Percentiles rank a stretch among this genome's conserved stretches.
Conservation (phyloP, 352 stramenopile genomes). For the Globisporangium rhizosaccharum region DNA sequence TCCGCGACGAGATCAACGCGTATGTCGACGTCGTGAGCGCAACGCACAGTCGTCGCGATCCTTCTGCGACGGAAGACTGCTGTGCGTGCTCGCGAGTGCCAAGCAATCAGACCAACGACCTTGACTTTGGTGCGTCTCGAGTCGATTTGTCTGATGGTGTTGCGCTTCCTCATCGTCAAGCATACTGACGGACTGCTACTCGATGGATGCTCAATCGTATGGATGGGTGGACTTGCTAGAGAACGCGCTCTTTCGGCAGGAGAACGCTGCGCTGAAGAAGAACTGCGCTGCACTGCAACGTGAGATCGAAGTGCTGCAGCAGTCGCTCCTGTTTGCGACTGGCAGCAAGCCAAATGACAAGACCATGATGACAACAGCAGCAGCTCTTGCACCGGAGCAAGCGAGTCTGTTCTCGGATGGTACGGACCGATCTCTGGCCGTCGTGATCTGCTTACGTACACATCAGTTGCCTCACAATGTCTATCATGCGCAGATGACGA, state of each 20-base stretch:
- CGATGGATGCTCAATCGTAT: neutral
- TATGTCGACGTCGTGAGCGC: constrained; percentile 31
- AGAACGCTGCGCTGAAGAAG: constrained; percentile 52
- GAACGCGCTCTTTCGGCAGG: constrained; percentile 37
- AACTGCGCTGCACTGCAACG: constrained; percentile 37
- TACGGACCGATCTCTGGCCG: neutral
- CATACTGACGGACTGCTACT: neutral
- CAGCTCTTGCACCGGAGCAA: neutral
- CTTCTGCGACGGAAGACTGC: neutral
- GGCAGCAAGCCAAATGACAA: neutral
- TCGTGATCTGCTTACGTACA: neutral
- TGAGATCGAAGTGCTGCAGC: constrained; percentile 45
- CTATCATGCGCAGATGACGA: neutral
- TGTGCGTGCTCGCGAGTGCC: neutral
- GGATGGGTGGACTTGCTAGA: constrained; percentile 18
- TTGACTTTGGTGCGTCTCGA: constrained; percentile 15
- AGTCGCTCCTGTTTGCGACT: constrained; percentile 19
- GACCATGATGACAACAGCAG: neutral
- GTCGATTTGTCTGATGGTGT: neutral
- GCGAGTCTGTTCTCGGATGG: constrained; percentile 11
- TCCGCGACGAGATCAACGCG: constrained; percentile 56
- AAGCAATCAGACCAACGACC: constrained; percentile 16
- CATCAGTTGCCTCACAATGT: neutral
- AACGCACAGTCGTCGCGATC: constrained; percentile 12
- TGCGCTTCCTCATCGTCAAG: neutral